Percentiles rank a stretch among this genome's conserved stretches.
These are phyloP conservation scores for Kockovaella imperatae DNA, from an alignment of 768 basidiomycete species.

Conservation along the genomic window DNA sequence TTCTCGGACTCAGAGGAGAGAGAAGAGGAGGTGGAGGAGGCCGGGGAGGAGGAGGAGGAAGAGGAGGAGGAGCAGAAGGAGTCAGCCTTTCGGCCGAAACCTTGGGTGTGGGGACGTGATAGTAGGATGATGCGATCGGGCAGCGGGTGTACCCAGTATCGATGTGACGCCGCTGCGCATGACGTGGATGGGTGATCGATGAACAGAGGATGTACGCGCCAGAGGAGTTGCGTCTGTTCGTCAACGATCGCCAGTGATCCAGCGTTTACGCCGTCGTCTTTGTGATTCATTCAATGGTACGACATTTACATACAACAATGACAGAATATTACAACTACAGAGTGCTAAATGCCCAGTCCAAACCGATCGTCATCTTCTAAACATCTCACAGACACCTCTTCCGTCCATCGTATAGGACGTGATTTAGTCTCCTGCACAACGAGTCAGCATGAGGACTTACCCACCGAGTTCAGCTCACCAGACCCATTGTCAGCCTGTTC, in stretches of 20 bases:
- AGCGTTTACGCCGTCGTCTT: too few relatives aligned
- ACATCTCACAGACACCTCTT: slow-evolving; percentile 30
- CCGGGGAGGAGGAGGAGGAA: not conserved
- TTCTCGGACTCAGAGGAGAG: too few relatives aligned
- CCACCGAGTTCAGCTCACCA: slow-evolving; percentile 12
- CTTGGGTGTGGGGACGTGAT: too few relatives aligned
- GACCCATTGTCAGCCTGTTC: slow-evolving; percentile 28
- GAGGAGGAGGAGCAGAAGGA: too few relatives aligned
- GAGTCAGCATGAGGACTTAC: not conserved
- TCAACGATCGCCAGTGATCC: not conserved
- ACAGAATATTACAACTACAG: too few relatives aligned
- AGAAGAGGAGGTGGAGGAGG: not conserved
- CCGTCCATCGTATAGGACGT: slow-evolving; percentile 29
- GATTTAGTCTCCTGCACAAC: slow-evolving; percentile 17
- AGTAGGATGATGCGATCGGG: too few relatives aligned
- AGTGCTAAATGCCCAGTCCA: slow-evolving; percentile 4
- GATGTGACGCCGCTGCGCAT: too few relatives aligned
- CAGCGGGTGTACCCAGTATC: too few relatives aligned
- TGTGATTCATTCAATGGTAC: not conserved
- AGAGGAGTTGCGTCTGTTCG: too few relatives aligned
- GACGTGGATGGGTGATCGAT: too few relatives aligned
- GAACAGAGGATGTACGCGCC: too few relatives aligned
- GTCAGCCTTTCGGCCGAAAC: too few relatives aligned
- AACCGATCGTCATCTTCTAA: slow-evolving; percentile 31
- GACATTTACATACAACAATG: not conserved